phyloP scores from a whole-genome alignment of 495 filamentous ascomycete species.

The Tricharina praecox region DNA sequence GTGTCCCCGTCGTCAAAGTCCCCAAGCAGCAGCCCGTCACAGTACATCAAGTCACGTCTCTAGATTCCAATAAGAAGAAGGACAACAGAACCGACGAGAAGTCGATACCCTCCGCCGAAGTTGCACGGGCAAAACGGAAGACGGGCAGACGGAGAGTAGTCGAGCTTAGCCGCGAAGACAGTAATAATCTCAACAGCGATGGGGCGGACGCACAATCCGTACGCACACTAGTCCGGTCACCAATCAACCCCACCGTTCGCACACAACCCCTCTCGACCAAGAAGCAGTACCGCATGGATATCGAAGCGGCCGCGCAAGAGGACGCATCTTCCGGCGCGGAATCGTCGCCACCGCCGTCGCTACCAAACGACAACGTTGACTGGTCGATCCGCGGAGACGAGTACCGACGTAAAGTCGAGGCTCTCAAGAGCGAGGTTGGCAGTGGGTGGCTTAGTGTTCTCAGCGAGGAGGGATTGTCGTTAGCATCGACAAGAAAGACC shows the following conservation, averaged over 20 bases:
- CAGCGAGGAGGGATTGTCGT: slow-evolving; percentile 47
- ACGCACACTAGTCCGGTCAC: slow-evolving; percentile 1
- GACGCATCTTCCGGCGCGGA: slow-evolving; percentile 26
- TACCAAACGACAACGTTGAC: slow-evolving; percentile 35
- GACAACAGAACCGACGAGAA: slow-evolving; percentile 34
- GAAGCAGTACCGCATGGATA: neutral
- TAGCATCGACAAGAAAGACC: slow-evolving; percentile 32
- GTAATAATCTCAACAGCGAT: slow-evolving; percentile 8
- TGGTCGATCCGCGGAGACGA: slow-evolving; percentile 59
- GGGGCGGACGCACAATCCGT: neutral
- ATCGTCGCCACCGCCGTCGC: slow-evolving; percentile 27
- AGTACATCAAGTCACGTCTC: slow-evolving; percentile 45
- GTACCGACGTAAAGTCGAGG: slow-evolving; percentile 71
- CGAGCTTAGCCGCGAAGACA: slow-evolving; percentile 23
- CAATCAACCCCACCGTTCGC: neutral
- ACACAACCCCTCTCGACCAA: neutral
- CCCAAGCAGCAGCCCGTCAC: slow-evolving; percentile 38
- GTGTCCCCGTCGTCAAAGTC: slow-evolving; percentile 58
- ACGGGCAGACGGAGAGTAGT: slow-evolving; percentile 58
- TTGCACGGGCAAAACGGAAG: slow-evolving; percentile 36
- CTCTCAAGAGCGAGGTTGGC: slow-evolving; percentile 64
- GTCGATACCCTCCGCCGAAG: slow-evolving; percentile 29
- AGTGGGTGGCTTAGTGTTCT: slow-evolving; percentile 72
- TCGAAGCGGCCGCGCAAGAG: slow-evolving; percentile 8
- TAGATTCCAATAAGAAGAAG: slow-evolving; percentile 38